Conservation (phyloP, 768 basidiomycete genomes). For the Lentinula raphanica region DNA sequence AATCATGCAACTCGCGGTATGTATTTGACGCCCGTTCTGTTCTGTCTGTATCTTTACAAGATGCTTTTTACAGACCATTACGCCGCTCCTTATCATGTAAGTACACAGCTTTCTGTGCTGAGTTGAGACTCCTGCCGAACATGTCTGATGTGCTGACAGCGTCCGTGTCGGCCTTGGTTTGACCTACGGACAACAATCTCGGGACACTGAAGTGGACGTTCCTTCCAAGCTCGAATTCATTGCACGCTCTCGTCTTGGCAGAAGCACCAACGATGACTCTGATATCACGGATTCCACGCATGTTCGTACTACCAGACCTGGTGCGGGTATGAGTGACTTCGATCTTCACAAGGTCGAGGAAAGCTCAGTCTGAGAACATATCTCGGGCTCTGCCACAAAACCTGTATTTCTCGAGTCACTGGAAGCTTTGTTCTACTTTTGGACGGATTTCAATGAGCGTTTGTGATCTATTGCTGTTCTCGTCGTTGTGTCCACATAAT, state of each 20-base stretch:
- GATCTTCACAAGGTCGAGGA: background rate
- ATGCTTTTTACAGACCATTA: background rate
- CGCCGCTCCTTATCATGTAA: constrained; percentile 7
- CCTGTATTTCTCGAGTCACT: too few species aligned
- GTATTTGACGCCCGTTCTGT: background rate
- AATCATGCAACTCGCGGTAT: constrained; percentile 5
- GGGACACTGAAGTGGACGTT: background rate
- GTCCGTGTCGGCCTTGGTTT: constrained; percentile 5
- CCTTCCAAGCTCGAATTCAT: background rate
- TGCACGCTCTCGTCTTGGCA: background rate
- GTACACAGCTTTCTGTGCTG: background rate
- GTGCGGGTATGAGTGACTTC: background rate
- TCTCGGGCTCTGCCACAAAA: too few species aligned
- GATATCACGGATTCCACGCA: background rate
- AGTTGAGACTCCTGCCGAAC: too few species aligned
- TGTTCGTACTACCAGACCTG: background rate
- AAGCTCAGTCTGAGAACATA: background rate
- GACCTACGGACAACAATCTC: background rate
- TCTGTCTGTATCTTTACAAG: background rate
- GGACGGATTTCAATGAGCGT: too few species aligned
- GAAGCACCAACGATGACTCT: background rate
- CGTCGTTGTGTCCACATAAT: too few species aligned
- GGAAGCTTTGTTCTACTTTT: too few species aligned
- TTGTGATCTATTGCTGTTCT: too few species aligned
- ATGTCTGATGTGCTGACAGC: background rate